Base-by-base conservation (phyloP, 2,329 filamentous ascomycete genomes). In the Gnomoniopsis sp. region DNA sequence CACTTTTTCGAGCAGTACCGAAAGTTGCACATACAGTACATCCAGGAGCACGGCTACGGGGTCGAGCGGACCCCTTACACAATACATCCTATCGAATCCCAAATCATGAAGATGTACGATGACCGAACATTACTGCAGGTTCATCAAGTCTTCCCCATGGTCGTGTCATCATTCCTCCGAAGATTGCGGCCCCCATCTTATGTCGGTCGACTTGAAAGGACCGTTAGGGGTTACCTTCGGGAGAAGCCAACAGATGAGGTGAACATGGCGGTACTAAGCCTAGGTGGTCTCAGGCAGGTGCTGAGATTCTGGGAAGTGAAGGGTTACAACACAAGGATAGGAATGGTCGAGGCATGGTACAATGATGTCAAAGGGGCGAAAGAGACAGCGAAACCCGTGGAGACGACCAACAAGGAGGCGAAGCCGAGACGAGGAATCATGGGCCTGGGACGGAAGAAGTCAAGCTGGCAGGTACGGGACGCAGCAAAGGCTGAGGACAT, bases 1-100 rank as follows among this genome's bases (percentile, higher is more conserved):
- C 85, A 88, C 68, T 88, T 88, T 66, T 88, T 88, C 67, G 85
- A 88, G 68, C 85, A 77, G 1, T 87, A 86, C 66, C 81, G 85
- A 59, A 79, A 77, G 43, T 73, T 86, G 2, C 84, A 88, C 64
- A 69, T 86, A 8, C 72, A 83, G 63, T 82, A 84, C 61, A 77
- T 88, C 23, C 72, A 74, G 51, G 75, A 82, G 50, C 75, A 84
- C 43, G 79, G 81, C 14, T 74, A 79, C 51, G 82, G 84, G 6
- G 64, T 88, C 49, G 71, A 72, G 44, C 74, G 69, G 46, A 76
- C 78, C 55, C 80, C 84, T 0, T 87, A 83, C 63, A 87, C 84
- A 0, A 60, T 83, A 44, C 86, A 88, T 64, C 85, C 85, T 0
- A 84, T 88, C 62, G 85, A 88, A 67, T 71, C 72, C 17, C 73